Evolutionary conservation across 345 rosid species (phyloP).

Genomic region (Lepidium didymum): DNA sequence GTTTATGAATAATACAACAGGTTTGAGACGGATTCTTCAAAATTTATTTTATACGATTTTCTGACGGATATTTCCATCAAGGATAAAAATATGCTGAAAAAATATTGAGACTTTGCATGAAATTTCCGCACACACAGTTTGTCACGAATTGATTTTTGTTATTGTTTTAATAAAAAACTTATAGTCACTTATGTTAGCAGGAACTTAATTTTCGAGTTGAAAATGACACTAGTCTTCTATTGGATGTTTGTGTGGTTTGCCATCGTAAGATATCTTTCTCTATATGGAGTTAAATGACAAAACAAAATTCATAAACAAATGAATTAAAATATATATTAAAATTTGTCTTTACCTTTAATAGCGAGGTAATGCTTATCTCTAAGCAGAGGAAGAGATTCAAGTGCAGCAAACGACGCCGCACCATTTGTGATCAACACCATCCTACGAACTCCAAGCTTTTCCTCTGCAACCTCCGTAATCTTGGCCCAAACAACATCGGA

Average conservation of each 20-base stretch:
- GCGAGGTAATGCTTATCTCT: constrained; percentile 24
- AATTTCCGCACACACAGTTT: no score
- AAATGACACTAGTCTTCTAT: background rate
- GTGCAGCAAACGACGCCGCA: constrained; percentile 24
- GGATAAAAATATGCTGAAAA: no score
- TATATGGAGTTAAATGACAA: background rate
- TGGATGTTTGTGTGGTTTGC: background rate
- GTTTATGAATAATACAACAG: no score
- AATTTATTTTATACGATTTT: no score
- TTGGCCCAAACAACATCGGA: constrained; percentile 39
- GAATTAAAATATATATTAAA: no score
- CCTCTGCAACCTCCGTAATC: constrained; percentile 38
- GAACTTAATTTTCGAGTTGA: background rate
- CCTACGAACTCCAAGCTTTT: constrained; percentile 31
- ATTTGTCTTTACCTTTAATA: constrained; percentile 20
- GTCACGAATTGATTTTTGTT: no score
- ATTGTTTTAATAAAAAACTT: no score
- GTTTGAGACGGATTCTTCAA: no score
- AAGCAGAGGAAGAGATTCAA: constrained; percentile 3
- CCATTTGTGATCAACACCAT: constrained; percentile 39
- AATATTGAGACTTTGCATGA: no score
- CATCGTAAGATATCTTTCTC: background rate
- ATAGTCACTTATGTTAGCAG: background rate
- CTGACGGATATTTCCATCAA: no score
- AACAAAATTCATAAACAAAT: background rate